Percentiles rank a stretch among this genome's conserved stretches.
phyloP scores from a whole-genome alignment of 2,329 filamentous ascomycete species.

The Leptographium wingfieldii region DNA sequence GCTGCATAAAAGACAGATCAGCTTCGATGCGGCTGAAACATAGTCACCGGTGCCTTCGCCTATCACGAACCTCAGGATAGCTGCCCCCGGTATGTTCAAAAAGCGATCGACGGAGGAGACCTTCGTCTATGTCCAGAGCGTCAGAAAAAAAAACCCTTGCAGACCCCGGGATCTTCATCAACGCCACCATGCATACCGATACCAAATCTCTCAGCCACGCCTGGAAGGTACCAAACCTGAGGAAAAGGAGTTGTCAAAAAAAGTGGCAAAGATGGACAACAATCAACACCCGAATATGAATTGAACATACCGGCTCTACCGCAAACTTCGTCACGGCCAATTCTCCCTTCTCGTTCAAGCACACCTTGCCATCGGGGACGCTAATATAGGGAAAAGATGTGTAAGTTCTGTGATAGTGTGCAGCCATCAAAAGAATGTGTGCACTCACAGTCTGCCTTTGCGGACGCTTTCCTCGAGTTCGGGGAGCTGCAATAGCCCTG shows the following conservation, averaged over 20 bases:
- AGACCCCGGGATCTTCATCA: not conserved
- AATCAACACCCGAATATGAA: not conserved
- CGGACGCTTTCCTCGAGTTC: conserved; percentile 84
- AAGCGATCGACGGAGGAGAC: conserved; percentile 67
- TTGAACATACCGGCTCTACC: conserved; percentile 66
- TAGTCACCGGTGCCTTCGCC: not conserved
- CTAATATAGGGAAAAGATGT: conserved; percentile 18
- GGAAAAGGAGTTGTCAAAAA: too few species aligned
- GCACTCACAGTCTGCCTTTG: conserved; percentile 52
- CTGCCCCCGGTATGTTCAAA: conserved; percentile 95
- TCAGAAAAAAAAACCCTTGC: not conserved
- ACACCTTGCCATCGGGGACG: conserved; percentile 73
- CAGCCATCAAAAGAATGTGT: not conserved
- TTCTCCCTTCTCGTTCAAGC: conserved; percentile 74
- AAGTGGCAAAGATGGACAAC: not conserved
- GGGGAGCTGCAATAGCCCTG: conserved; percentile 42
- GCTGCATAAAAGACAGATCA: conserved; percentile 23
- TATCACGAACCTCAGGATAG: conserved; percentile 59
- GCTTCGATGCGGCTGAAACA: not conserved
- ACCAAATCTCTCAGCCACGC: conserved; percentile 83
- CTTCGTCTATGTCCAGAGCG: conserved; percentile 52
- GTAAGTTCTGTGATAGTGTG: not conserved
- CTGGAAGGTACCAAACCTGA: conserved; percentile 67
- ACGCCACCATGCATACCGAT: conserved; percentile 42
- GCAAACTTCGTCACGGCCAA: conserved; percentile 92